Evolutionary conservation across 768 basidiomycete species (phyloP).

Genomic region (Hypholoma sublateritium): DNA sequence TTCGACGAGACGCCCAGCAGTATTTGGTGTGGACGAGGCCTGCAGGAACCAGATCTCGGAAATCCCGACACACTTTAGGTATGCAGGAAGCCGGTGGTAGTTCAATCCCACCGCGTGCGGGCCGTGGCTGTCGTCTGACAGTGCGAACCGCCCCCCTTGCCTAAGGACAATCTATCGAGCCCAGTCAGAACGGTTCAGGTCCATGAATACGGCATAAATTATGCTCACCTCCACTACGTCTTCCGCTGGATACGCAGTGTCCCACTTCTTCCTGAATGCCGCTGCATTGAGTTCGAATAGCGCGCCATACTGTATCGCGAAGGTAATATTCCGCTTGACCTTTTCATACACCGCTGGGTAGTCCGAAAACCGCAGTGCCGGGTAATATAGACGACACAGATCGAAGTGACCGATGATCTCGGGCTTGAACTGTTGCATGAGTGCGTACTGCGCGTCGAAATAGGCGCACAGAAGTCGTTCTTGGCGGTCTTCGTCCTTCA

Average conservation of each 20-base stretch:
- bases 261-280: slow-evolving; percentile 91
- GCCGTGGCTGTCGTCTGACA: slow-evolving; percentile 97
- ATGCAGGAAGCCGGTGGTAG: slow-evolving; percentile 65
- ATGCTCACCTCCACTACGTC: slow-evolving; percentile 70
- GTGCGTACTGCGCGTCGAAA: slow-evolving; percentile 80
- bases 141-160: slow-evolving; percentile 69
- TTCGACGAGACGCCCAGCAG: slow-evolving; percentile 43
- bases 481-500: slow-evolving; percentile 31
- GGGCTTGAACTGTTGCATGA: slow-evolving; percentile 73
- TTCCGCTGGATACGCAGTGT: slow-evolving; percentile 74
- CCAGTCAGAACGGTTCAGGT: neutral
- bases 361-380: slow-evolving; percentile 52
- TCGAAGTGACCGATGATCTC: slow-evolving; percentile 94
- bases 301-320: slow-evolving; percentile 79
- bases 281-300: slow-evolving; percentile 93
- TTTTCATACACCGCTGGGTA: slow-evolving; percentile 62
- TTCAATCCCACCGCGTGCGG: slow-evolving; percentile 86
- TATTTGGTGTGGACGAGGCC: slow-evolving; percentile 36
- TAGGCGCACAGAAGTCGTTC: slow-evolving; percentile 63
- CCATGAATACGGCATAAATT: slow-evolving; percentile 3
- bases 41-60: slow-evolving; percentile 65
- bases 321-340: slow-evolving; percentile 73
- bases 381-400: slow-evolving; percentile 84
- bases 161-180: slow-evolving; percentile 62
- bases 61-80: slow-evolving; percentile 62